phyloP scores from a whole-genome alignment of 2,329 filamentous ascomycete species.

The Pyricularia grisea region DNA sequence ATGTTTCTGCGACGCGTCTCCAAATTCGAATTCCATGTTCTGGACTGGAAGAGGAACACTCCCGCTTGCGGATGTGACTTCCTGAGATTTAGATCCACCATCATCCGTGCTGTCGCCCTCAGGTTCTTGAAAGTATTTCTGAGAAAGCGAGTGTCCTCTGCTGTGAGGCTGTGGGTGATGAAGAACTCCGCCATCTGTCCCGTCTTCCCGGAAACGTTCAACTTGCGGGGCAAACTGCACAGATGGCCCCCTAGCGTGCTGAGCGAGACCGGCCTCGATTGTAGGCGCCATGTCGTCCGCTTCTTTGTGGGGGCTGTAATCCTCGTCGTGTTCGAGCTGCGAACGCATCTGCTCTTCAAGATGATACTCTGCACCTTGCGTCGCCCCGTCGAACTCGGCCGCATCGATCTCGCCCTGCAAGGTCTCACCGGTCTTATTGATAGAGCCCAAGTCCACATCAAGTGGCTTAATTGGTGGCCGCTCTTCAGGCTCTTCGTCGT shows the following conservation, averaged over 20 bases:
- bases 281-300: slow-evolving; percentile 18
- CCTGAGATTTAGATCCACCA: not conserved
- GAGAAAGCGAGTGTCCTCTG: slow-evolving; percentile 61
- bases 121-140: slow-evolving; percentile 53
- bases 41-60: not conserved
- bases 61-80: not conserved
- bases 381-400: slow-evolving; percentile 78
- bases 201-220: slow-evolving; percentile 43
- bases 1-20: slow-evolving; percentile 21
- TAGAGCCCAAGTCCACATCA: slow-evolving; percentile 20
- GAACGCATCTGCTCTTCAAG: slow-evolving; percentile 71
- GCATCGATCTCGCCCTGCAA: slow-evolving; percentile 80
- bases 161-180: slow-evolving; percentile 69
- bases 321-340: slow-evolving; percentile 64
- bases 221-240: slow-evolving; percentile 35
- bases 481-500: slow-evolving; percentile 51
- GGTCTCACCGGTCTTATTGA: slow-evolving; percentile 67
- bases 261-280: slow-evolving; percentile 12
- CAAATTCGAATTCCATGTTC: not conserved
- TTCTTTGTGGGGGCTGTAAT: slow-evolving; percentile 57
- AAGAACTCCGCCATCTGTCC: slow-evolving; percentile 45
- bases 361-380: slow-evolving; percentile 80
- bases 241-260: slow-evolving; percentile 31
- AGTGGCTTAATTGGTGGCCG: slow-evolving; percentile 43
- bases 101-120: slow-evolving; percentile 27